Conservation (phyloP, 306 rosid genomes). For the Astragalus glycyphyllos region DNA sequence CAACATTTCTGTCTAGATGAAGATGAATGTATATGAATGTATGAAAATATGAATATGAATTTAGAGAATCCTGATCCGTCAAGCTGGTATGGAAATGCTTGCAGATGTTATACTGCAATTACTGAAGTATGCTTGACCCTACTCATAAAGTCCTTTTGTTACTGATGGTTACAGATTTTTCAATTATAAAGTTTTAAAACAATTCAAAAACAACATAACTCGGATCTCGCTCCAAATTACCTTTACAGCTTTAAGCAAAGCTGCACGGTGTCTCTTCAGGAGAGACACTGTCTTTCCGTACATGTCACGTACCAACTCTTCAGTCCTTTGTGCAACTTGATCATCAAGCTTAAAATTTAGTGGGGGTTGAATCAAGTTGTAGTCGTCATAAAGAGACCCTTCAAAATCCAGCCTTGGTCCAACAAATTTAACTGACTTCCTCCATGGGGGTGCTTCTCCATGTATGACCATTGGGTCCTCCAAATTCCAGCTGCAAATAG, state of each 20-base stretch:
- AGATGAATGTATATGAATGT: too few relatives aligned
- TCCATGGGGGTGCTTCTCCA: constrained; percentile 98
- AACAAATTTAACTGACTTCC: constrained; percentile 68
- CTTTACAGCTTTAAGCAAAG: constrained; percentile 83
- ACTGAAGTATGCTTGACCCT: constrained; percentile 6
- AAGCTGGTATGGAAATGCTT: neutral
- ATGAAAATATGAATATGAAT: too few relatives aligned
- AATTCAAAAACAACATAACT: constrained; percentile 7
- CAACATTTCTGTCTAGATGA: too few relatives aligned
- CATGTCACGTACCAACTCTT: constrained; percentile 70
- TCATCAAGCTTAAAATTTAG: constrained; percentile 87
- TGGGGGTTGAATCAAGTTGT: constrained; percentile 74
- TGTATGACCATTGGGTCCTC: constrained; percentile 94
- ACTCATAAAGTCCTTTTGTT: constrained; percentile 1
- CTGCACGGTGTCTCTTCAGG: constrained; percentile 83
- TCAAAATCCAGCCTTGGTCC: constrained; percentile 97
- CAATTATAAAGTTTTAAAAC: neutral
- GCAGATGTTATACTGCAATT: constrained; percentile 20
- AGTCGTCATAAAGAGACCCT: constrained; percentile 88
- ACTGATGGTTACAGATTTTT: neutral
- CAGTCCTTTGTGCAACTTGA: constrained; percentile 75
- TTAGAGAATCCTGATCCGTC: too few relatives aligned
- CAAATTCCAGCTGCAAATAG: constrained; percentile 82
- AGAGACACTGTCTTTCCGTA: constrained; percentile 70
- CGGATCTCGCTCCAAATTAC: constrained; percentile 49